A percentile compares a stretch with the other conserved stretches of the same genome.
Conservation (phyloP, 768 basidiomycete genomes). For the Termitomyces sp. region DNA sequence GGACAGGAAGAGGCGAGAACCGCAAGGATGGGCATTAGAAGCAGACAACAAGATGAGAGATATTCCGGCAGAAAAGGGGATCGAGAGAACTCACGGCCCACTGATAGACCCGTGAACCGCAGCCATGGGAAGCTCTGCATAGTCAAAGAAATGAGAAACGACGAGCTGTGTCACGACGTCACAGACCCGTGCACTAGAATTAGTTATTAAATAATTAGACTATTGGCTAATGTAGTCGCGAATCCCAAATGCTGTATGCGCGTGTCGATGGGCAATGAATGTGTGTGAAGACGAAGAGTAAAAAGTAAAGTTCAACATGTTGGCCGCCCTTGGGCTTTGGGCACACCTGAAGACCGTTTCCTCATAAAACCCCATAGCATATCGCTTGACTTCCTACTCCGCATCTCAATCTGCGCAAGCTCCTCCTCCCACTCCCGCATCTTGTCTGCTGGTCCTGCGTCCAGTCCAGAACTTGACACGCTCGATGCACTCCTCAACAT, state of each 20-base stretch:
- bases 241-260: neutral
- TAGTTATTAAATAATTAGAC: neutral
- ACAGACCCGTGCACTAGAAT: neutral
- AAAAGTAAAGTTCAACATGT: neutral
- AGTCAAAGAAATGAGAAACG: neutral
- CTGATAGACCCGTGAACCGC: slow-evolving; percentile 40
- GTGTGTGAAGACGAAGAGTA: slow-evolving; percentile 1
- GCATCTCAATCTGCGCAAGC: slow-evolving; percentile 62
- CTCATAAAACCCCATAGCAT: slow-evolving; percentile 35
- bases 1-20: neutral
- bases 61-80: slow-evolving; percentile 4
- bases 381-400: slow-evolving; percentile 48
- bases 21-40: slow-evolving; percentile 3
- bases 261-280: neutral
- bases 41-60: slow-evolving; percentile 5
- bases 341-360: slow-evolving; percentile 22
- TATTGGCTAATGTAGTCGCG: neutral
- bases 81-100: slow-evolving; percentile 40
- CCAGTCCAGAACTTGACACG: slow-evolving; percentile 21
- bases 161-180: neutral
- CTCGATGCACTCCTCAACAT: slow-evolving; percentile 24
- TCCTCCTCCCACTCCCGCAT: slow-evolving; percentile 77
- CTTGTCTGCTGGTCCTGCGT: slow-evolving; percentile 28
- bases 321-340: slow-evolving; percentile 9
- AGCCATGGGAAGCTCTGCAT: slow-evolving; percentile 57